phyloP scores from a whole-genome alignment of 495 filamentous ascomycete species.

The Aspergillus leporis region DNA sequence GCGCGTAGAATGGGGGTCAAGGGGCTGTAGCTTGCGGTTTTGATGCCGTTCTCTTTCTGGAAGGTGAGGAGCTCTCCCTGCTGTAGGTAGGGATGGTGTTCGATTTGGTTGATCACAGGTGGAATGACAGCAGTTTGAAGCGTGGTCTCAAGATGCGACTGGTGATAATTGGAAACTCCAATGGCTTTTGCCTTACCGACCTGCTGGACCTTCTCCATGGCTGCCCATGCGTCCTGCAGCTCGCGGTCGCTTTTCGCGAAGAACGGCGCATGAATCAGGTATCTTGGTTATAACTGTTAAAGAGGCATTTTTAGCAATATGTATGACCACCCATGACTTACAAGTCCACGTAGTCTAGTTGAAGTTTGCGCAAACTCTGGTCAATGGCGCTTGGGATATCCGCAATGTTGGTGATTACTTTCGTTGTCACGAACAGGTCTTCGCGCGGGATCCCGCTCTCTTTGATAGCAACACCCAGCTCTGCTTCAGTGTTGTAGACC shows the following conservation, averaged over 20 bases:
- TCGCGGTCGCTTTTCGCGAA: constrained; percentile 60
- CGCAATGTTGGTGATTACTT: constrained; percentile 17
- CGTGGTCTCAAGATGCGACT: constrained; percentile 65
- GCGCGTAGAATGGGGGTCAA: constrained; percentile 67
- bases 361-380: constrained; percentile 66
- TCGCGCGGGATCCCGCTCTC: constrained; percentile 54
- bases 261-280: constrained; percentile 79
- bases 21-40: constrained; percentile 67
- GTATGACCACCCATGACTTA: constrained; percentile 1
- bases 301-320: neutral
- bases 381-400: constrained; percentile 60
- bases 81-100: constrained; percentile 87
- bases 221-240: constrained; percentile 71
- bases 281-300: constrained; percentile 41
- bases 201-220: constrained; percentile 71
- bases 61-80: constrained; percentile 65
- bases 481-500: constrained; percentile 72
- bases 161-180: constrained; percentile 81
- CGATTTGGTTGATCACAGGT: constrained; percentile 83
- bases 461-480: constrained; percentile 68
- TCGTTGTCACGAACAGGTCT: constrained; percentile 53
- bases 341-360: constrained; percentile 69
- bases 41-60: constrained; percentile 67
- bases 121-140: constrained; percentile 62
- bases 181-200: constrained; percentile 72